Conservation (phyloP, 805 yeast species). For the Yarrowia bubula region DNA sequence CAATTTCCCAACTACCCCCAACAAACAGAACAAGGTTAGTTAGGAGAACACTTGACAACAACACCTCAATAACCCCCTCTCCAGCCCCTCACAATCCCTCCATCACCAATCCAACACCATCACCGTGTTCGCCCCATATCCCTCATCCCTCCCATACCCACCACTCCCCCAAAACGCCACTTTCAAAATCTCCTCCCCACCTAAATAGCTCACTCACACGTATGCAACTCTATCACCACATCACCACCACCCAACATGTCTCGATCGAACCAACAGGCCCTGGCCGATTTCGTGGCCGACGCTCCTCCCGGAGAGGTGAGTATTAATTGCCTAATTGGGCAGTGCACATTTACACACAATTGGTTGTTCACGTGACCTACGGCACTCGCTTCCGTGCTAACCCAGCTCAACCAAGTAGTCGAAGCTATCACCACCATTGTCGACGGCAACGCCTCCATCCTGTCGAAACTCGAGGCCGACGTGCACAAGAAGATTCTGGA, state of each 20-base stretch:
- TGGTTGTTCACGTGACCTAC: not conserved
- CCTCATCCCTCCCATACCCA: not conserved
- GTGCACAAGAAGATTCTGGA: conserved; percentile 45
- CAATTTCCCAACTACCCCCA: too few relatives aligned
- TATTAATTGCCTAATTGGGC: conserved; percentile 31
- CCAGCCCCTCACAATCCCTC: too few relatives aligned
- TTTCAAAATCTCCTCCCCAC: too few relatives aligned
- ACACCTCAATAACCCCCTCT: too few relatives aligned
- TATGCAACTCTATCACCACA: conserved; percentile 12
- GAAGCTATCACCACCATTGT: conserved; percentile 32
- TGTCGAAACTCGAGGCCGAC: conserved; percentile 39
- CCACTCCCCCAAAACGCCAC: not conserved
- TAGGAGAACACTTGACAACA: too few relatives aligned
- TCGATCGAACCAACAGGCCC: conserved; percentile 23
- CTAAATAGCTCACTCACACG: conserved; percentile 19
- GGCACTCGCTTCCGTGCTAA: conserved; percentile 30
- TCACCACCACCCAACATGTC: not conserved
- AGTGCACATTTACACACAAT: not conserved
- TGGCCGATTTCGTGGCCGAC: conserved; percentile 44
- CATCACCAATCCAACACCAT: not conserved
- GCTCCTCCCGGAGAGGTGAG: conserved; percentile 59
- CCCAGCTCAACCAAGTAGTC: conserved; percentile 41
- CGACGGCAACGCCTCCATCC: conserved; percentile 39
- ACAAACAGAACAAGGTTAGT: too few relatives aligned
- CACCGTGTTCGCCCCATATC: not conserved